Conservation (phyloP, 2,329 filamentous ascomycete species). For the Fusarium palustre region DNA sequence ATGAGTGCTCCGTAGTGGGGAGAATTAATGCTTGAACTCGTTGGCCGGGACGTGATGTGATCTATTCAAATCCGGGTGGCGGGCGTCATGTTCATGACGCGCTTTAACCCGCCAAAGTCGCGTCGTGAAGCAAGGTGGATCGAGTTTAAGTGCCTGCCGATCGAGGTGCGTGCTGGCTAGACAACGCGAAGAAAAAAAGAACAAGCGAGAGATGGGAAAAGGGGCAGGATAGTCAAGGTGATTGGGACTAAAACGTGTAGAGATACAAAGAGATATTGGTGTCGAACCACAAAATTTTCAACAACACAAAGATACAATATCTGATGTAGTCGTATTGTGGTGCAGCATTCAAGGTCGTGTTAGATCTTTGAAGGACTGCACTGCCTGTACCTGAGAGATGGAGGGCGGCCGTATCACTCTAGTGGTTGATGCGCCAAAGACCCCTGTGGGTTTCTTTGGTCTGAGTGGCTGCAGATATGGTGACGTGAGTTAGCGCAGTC, state of each 20-base stretch:
- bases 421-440: constrained; percentile 31
- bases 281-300: constrained; percentile 9
- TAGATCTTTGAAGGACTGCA: constrained; percentile 11
- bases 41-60: constrained; percentile 46
- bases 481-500: constrained; percentile 37
- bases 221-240: background rate
- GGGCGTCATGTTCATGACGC: constrained; percentile 57
- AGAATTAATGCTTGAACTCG: constrained; percentile 38
- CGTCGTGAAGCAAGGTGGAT: constrained; percentile 48
- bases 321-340: constrained; percentile 26
- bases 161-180: constrained; percentile 36
- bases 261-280: background rate
- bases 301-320: constrained; percentile 7
- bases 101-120: constrained; percentile 48
- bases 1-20: constrained; percentile 23
- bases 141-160: constrained; percentile 40
- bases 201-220: background rate
- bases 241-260: background rate
- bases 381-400: constrained; percentile 22
- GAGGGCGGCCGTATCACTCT: constrained; percentile 39
- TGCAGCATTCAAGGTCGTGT: constrained; percentile 23
- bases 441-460: constrained; percentile 20
- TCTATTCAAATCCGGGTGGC: constrained; percentile 50
- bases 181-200: constrained; percentile 18
- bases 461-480: constrained; percentile 32